A percentile compares a stretch with the other conserved stretches of the same genome.
These are phyloP conservation scores for Calonectria ilicicola DNA, from an alignment of 2,329 filamentous ascomycete genomes.

Conservation along the genomic window DNA sequence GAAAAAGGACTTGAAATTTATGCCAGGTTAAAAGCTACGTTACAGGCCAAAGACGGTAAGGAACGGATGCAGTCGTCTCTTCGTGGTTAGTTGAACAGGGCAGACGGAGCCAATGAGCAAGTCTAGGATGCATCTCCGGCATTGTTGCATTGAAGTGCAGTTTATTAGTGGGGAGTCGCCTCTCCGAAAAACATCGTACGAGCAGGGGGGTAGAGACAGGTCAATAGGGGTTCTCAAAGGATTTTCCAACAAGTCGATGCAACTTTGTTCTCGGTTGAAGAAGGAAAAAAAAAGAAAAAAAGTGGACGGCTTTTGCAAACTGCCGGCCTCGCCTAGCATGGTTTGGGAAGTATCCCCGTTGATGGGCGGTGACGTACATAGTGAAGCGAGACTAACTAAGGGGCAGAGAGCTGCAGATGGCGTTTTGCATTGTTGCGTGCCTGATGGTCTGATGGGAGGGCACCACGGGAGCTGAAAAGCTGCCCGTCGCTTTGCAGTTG, in stretches of 20 bases:
- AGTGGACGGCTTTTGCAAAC: background rate
- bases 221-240: background rate
- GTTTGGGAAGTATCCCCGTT: conserved; percentile 1
- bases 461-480: background rate
- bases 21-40: background rate
- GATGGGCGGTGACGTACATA: background rate
- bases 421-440: background rate
- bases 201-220: background rate
- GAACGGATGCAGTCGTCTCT: background rate
- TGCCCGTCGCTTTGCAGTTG: background rate
- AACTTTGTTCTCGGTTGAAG: background rate
- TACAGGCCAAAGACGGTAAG: background rate
- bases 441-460: background rate
- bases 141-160: background rate
- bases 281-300: background rate
- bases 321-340: conserved; percentile 2
- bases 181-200: conserved; percentile 1
- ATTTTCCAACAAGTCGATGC: background rate
- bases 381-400: background rate
- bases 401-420: background rate
- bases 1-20: background rate
- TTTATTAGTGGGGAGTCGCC: background rate
- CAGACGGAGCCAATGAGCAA: background rate
- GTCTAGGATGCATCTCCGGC: background rate
- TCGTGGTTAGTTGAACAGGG: background rate